Evolutionary conservation across 148 eudicot species (phyloP), one percentile per base, ranked within the genome.

Genomic region (Vaccinium myrtillus): DNA sequence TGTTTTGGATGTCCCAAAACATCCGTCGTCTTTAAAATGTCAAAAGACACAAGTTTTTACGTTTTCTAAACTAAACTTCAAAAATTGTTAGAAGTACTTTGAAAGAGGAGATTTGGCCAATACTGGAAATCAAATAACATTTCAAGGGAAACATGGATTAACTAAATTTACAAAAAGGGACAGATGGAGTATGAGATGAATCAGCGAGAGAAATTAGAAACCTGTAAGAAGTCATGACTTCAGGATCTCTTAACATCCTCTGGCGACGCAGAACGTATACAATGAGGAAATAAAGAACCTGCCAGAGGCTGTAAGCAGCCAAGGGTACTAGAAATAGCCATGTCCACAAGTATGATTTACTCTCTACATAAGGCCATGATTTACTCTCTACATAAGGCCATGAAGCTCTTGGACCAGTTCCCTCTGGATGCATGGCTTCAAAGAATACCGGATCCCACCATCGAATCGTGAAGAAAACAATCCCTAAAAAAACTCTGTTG

Each of bases 141-240:
- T 69, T 69, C 13, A 27, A 65, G 39, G 8, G 43, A 6, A 69
- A 27, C 36, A 69, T 69, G 25, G 4, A 12, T 69, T 12, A 65
- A 23, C 30, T 23, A 8, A 3, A 65, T 25, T n/a, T 63, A 10
- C 27, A 63, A n/a, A 23, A 65, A 3, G 71, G 14, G 30, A 23
- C 10, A 12, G 71, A 23, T 65, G 74, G 74, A 13, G 13, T 27
- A 27, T 69, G 74, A 27, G 18, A 69, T 69, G 27, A 11, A 69
- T 69, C 74, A 69, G 43, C 43, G 1, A 12, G 39, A 69, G 43
- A 77, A 63, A 36, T 6, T 18, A 46, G 71, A 75, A 84, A 97
- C 99, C 99, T 97, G 94, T 97, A 97, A 39, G 98, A 95, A 54
- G 99, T 97, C 98, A 97, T 95, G 84, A 97, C 98, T 91, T 97